Evolutionary conservation across 768 basidiomycete genomes (phyloP).

Genomic region (Tulasnella sp.): DNA sequence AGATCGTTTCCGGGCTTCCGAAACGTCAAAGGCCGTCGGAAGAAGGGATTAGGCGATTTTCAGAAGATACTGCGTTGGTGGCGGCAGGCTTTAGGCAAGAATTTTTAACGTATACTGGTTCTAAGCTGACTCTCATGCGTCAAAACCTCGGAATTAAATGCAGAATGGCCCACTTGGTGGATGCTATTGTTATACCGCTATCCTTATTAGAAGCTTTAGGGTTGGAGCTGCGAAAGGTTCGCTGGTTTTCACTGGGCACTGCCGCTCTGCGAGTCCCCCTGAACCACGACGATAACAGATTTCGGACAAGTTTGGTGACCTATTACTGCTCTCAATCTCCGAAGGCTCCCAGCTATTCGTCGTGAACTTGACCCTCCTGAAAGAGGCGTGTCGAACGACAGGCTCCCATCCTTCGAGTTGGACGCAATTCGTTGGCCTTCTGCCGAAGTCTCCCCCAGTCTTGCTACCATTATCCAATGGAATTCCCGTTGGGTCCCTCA

Average conservation of each 20-base stretch:
- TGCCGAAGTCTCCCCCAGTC: neutral
- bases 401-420: neutral
- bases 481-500: neutral
- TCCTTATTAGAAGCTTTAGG: neutral
- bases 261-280: neutral
- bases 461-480: neutral
- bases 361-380: neutral
- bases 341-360: slow-evolving; percentile 1
- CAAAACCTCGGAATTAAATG: neutral
- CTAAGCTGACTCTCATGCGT: neutral
- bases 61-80: neutral
- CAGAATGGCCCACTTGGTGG: neutral
- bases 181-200: neutral
- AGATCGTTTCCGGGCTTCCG: neutral
- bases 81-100: neutral
- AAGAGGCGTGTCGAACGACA: neutral
- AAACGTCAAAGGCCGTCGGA: neutral
- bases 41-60: neutral
- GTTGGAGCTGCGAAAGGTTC: neutral
- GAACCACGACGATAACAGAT: neutral
- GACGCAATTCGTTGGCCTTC: neutral
- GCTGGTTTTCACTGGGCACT: neutral
- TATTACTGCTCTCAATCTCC: neutral
- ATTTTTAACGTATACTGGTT: neutral
- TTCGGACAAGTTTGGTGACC: neutral